These are phyloP conservation scores for Phialophora macrospora DNA, from an alignment of 2,329 filamentous ascomycete genomes.

Conservation along the genomic window DNA sequence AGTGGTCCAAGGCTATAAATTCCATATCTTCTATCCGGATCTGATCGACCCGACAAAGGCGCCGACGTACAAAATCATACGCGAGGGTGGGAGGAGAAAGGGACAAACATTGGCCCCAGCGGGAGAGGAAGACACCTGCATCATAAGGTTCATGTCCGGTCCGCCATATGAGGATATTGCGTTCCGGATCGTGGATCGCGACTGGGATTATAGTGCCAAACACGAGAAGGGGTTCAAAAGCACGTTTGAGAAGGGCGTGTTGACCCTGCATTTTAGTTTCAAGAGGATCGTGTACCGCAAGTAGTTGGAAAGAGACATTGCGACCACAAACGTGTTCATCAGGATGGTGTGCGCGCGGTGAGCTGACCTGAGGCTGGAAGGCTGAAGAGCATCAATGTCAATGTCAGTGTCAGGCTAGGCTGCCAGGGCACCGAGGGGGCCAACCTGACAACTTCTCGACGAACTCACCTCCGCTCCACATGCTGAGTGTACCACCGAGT, in stretches of 20 bases:
- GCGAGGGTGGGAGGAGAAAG: constrained; percentile 84
- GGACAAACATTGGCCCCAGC: constrained; percentile 92
- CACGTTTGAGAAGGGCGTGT: constrained; percentile 96
- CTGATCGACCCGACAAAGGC: constrained; percentile 93
- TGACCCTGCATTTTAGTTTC: constrained; percentile 97
- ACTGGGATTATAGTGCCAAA: constrained; percentile 99
- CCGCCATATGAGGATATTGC: constrained; percentile 96
- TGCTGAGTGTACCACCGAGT: not conserved
- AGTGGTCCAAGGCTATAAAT: constrained; percentile 98
- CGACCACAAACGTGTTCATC: not conserved
- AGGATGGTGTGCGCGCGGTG: not conserved
- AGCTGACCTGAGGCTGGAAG: not conserved
- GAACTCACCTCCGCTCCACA: not conserved
- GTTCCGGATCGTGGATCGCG: constrained; percentile 95
- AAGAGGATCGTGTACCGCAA: constrained; percentile 75
- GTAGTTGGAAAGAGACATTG: constrained; percentile 40
- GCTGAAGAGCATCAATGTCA: not conserved
- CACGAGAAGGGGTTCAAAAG: constrained; percentile 92
- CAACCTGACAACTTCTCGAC: not conserved
- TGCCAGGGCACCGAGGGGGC: not conserved
- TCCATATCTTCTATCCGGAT: constrained; percentile 99
- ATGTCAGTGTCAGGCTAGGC: not conserved
- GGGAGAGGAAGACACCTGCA: constrained; percentile 93
- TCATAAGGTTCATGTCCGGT: constrained; percentile 93
- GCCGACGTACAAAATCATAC: constrained; percentile 93